Evolutionary conservation across 202 grass and related monocot genomes (phyloP), one percentile per base, ranked within the genome.

Genomic region (Eragrostis tef): DNA sequence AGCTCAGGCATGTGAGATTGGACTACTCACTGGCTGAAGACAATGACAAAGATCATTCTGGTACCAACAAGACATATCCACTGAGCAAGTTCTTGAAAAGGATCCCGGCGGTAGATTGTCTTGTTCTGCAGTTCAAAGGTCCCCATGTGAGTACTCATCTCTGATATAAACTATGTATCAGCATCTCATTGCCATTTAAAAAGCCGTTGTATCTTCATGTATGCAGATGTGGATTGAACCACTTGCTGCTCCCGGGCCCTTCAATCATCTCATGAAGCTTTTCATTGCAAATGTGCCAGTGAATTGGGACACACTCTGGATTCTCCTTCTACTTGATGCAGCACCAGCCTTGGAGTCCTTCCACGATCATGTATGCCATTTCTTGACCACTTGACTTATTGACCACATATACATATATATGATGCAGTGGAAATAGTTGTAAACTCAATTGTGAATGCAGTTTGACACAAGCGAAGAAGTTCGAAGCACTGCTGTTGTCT

Each of bases 171-270:
- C n/a, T n/a, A n/a, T n/a, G n/a, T n/a, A n/a, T n/a, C n/a, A n/a
- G n/a, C n/a, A n/a, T n/a, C n/a, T n/a, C n/a, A n/a, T n/a, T n/a
- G n/a, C n/a, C n/a, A n/a, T n/a, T n/a, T n/a, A n/a, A n/a, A n/a
- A n/a, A n/a, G n/a, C n/a, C n/a, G n/a, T n/a, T n/a, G n/a, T n/a
- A n/a, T n/a, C n/a, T n/a, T n/a, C n/a, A n/a, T n/a, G n/a, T n/a
- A n/a, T n/a, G 67, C 45, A 77, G 85, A 80, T 77, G 64, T 87
- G 71, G 78, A 82, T 70, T 29, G 78, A 81, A 45, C 85, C 85
- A 29, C 60, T 27, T 52, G 27, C 31, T 51, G 17, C 63, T 62
- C 53, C 53, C 13, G 44, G 11, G 24, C 12, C 13, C 11, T 64
- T 86, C 48, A 56, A 6, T 53, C 53, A 53, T 4, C 85, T 82